These are phyloP conservation scores for Dentipellis fragilis DNA, from an alignment of 768 basidiomycete genomes.

Conservation along the genomic window DNA sequence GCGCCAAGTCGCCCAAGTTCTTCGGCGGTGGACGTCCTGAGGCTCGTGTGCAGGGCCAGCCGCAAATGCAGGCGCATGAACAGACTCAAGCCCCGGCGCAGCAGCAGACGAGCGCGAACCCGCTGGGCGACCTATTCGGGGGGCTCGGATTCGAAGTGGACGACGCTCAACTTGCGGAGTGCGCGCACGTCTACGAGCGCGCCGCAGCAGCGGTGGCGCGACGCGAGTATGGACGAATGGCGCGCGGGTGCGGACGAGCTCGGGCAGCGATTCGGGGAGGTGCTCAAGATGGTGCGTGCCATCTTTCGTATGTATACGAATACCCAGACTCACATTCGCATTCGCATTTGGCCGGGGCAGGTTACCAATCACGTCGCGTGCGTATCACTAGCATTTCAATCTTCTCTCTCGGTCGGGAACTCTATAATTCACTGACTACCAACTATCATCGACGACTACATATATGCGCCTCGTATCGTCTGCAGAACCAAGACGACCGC, in stretches of 20 bases:
- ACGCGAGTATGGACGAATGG: constrained; percentile 46
- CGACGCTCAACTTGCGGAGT: constrained; percentile 30
- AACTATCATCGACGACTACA: too few species aligned
- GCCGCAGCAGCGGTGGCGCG: constrained; percentile 36
- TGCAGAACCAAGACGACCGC: constrained; percentile 36
- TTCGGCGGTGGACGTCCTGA: too few species aligned
- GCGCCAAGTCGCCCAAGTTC: too few species aligned
- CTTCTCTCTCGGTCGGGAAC: constrained; percentile 17
- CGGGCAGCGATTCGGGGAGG: constrained; percentile 24
- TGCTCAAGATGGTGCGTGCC: too few species aligned
- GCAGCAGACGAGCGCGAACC: background rate
- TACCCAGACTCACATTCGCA: too few species aligned
- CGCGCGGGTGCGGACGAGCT: constrained; percentile 42
- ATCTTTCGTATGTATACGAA: too few species aligned
- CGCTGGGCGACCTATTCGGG: background rate
- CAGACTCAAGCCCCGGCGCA: background rate
- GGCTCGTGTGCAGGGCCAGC: too few species aligned
- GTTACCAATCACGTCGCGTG: too few species aligned
- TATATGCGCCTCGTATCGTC: background rate
- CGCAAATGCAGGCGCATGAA: too few species aligned
- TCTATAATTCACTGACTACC: background rate
- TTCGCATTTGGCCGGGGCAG: too few species aligned
- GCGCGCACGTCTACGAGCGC: constrained; percentile 35
- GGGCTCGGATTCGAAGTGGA: constrained; percentile 6
- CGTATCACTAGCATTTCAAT: too few species aligned